Evolutionary conservation across 768 basidiomycete species (phyloP).

Genomic region (Podaxis pistillaris): DNA sequence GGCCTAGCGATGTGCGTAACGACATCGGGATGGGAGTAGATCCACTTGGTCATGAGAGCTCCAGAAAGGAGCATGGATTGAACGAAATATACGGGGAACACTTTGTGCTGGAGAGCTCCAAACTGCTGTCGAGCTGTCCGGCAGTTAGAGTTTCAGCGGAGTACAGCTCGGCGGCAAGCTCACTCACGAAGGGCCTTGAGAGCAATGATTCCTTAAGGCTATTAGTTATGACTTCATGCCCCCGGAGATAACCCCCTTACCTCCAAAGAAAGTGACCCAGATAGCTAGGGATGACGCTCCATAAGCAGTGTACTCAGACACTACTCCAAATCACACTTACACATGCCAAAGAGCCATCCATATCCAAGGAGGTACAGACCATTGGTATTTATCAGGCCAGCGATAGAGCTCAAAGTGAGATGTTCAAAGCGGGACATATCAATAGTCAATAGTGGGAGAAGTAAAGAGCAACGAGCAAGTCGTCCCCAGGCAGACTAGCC

Average conservation of each 20-base stretch:
- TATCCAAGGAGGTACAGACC: slow-evolving; percentile 56
- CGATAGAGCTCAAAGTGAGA: slow-evolving; percentile 33
- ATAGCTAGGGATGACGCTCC: slow-evolving; percentile 30
- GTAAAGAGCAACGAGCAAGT: neutral
- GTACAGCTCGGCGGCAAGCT: neutral
- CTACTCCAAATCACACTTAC: slow-evolving; percentile 36
- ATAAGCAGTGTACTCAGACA: neutral
- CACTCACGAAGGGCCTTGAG: slow-evolving; percentile 56
- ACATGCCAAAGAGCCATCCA: slow-evolving; percentile 68
- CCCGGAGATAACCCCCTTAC: slow-evolving; percentile 23
- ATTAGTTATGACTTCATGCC: neutral
- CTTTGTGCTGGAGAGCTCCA: slow-evolving; percentile 67
- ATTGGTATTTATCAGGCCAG: slow-evolving; percentile 32
- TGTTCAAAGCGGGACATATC: slow-evolving; percentile 22
- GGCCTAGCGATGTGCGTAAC: slow-evolving; percentile 45
- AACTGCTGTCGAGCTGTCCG: slow-evolving; percentile 69
- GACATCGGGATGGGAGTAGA: slow-evolving; percentile 55
- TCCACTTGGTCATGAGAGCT: slow-evolving; percentile 57
- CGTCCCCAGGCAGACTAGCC: neutral
- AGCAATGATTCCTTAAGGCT: slow-evolving; percentile 54
- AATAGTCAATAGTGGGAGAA: neutral
- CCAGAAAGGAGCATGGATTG: slow-evolving; percentile 55
- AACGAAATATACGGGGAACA: slow-evolving; percentile 74
- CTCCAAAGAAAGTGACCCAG: slow-evolving; percentile 72
- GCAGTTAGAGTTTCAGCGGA: slow-evolving; percentile 1